These are phyloP conservation scores for Candida sp. DNA, from an alignment of 1,139 yeast species.

Conservation along the genomic window DNA sequence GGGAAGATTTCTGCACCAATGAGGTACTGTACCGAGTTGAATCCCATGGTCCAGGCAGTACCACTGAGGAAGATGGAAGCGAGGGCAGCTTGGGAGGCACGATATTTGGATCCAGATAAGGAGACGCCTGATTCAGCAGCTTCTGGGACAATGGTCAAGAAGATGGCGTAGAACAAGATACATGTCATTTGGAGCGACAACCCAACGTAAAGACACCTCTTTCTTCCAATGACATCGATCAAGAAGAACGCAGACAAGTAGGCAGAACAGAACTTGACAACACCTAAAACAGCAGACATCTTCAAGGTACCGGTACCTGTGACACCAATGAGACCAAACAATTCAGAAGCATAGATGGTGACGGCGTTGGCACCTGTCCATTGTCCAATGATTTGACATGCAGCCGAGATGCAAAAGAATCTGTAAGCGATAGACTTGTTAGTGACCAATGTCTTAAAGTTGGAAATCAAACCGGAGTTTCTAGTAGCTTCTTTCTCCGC, in stretches of 20 bases:
- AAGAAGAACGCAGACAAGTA: slow-evolving; percentile 50
- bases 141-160: slow-evolving; percentile 49
- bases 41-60: slow-evolving; percentile 67
- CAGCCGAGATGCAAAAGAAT: slow-evolving; percentile 45
- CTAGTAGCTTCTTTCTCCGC: slow-evolving; percentile 38
- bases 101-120: slow-evolving; percentile 31
- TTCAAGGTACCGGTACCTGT: slow-evolving; percentile 37
- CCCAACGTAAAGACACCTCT: slow-evolving; percentile 43
- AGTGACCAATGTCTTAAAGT: slow-evolving; percentile 35
- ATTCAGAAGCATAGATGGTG: slow-evolving; percentile 62
- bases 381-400: slow-evolving; percentile 59
- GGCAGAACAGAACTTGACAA: slow-evolving; percentile 48
- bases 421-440: slow-evolving; percentile 46
- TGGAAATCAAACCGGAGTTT: slow-evolving; percentile 25
- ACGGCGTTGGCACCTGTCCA: slow-evolving; percentile 69
- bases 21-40: slow-evolving; percentile 62
- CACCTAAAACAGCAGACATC: slow-evolving; percentile 54
- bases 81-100: slow-evolving; percentile 54
- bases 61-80: slow-evolving; percentile 59
- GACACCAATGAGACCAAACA: slow-evolving; percentile 56
- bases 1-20: slow-evolving; percentile 66
- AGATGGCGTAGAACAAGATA: slow-evolving; percentile 47
- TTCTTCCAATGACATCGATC: slow-evolving; percentile 52
- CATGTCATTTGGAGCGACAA: slow-evolving; percentile 35
- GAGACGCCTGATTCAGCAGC: slow-evolving; percentile 33